These are phyloP conservation scores for Xylariaceae sp. DNA, from an alignment of 2,329 filamentous ascomycete species.

Conservation along the genomic window DNA sequence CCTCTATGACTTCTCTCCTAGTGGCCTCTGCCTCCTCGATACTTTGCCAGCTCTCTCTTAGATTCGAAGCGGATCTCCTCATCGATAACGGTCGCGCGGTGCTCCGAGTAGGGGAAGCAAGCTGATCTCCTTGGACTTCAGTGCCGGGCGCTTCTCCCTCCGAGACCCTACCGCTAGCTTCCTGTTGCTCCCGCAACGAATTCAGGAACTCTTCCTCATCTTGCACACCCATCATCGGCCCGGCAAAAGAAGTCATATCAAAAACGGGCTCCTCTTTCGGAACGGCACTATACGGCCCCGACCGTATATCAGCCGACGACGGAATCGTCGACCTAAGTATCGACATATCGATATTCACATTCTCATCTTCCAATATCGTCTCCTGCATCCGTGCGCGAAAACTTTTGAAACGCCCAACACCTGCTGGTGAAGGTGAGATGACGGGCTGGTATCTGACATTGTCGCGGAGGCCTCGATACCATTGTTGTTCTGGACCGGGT, in stretches of 20 bases:
- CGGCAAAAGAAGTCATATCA: constrained; percentile 43
- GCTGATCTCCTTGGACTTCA: constrained; percentile 45
- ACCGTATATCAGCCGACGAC: constrained; percentile 25
- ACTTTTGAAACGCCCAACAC: constrained; percentile 23
- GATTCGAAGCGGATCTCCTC: constrained; percentile 25
- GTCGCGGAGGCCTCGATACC: constrained; percentile 14
- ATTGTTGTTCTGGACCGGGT: constrained; percentile 12
- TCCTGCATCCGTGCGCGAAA: constrained; percentile 24
- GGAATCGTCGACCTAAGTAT: constrained; percentile 27
- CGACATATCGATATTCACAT: constrained; percentile 32
- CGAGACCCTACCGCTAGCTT: constrained; percentile 52
- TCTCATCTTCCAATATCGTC: constrained; percentile 31
- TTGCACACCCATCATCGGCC: constrained; percentile 40
- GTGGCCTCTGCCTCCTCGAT: constrained; percentile 55
- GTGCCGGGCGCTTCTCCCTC: constrained; percentile 47
- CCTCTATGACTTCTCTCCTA: constrained; percentile 52
- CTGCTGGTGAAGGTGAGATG: constrained; percentile 17
- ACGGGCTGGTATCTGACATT: constrained; percentile 25
- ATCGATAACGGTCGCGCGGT: constrained; percentile 40
- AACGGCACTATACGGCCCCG: constrained; percentile 29
- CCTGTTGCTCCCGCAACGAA: constrained; percentile 45
- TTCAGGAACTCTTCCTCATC: constrained; percentile 41
- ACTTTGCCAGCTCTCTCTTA: constrained; percentile 40
- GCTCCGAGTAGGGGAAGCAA: constrained; percentile 39
- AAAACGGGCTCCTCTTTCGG: constrained; percentile 33